Percentiles rank a stretch among this genome's conserved stretches.
These are phyloP conservation scores for Prunus padus DNA, from an alignment of 306 rosid genomes.

Conservation along the genomic window DNA sequence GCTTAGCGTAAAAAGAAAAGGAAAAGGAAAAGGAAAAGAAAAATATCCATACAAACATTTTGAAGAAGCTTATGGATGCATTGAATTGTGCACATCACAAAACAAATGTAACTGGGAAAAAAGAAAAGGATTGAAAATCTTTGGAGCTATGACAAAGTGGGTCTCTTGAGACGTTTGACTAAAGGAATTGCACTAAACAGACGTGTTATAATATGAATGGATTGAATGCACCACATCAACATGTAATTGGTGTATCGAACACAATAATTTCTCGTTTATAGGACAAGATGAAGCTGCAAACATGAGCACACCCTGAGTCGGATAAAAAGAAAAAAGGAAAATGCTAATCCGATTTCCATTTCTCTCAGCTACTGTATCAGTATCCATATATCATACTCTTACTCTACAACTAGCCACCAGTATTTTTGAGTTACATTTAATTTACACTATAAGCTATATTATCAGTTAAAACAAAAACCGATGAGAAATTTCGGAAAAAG, in stretches of 20 bases:
- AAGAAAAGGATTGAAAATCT: too few species aligned
- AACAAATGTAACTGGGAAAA: too few species aligned
- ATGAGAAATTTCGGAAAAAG: conserved; percentile 22
- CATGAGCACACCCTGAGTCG: neutral
- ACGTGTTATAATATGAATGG: neutral
- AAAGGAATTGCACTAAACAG: too few species aligned
- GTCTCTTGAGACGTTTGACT: too few species aligned
- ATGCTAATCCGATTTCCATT: conserved; percentile 27
- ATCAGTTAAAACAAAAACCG: conserved; percentile 38
- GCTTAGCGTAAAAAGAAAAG: too few species aligned
- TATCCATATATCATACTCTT: conserved; percentile 54
- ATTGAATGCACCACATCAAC: neutral
- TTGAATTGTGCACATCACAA: too few species aligned
- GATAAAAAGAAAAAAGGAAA: conserved; percentile 17
- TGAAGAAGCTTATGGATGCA: too few species aligned
- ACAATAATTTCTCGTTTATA: too few species aligned
- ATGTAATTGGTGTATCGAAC: too few species aligned
- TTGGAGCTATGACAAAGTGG: too few species aligned
- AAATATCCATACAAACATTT: too few species aligned
- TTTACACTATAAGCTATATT: conserved; percentile 47
- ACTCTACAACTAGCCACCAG: conserved; percentile 48
- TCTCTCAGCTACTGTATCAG: conserved; percentile 48
- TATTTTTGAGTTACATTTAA: conserved; percentile 41
- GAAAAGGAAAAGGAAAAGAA: too few species aligned
- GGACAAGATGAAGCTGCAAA: neutral